These are phyloP conservation scores for Starmerella floricola DNA, from an alignment of 805 yeast genomes.

Conservation along the genomic window DNA sequence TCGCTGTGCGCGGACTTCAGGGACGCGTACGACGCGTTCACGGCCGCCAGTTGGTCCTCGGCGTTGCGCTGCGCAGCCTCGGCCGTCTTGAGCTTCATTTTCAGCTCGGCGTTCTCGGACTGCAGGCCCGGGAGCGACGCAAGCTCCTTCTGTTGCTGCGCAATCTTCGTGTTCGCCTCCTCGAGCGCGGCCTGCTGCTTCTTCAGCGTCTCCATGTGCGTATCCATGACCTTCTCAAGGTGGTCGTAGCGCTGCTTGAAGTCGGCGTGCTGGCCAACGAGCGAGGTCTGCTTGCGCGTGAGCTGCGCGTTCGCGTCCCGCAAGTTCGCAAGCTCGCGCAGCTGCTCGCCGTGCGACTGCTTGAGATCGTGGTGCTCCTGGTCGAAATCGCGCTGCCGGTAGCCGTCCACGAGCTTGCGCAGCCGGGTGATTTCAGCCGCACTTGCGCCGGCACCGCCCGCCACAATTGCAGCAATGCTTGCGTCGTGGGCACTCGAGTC, in stretches of 20 bases:
- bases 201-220: constrained; percentile 17
- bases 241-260: constrained; percentile 11
- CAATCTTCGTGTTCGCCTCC: constrained; percentile 16
- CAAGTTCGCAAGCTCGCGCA: constrained; percentile 15
- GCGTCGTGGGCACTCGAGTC: neutral
- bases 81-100: constrained; percentile 16
- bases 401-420: constrained; percentile 14
- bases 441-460: constrained; percentile 7
- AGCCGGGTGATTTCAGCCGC: constrained; percentile 15
- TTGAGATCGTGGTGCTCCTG: constrained; percentile 17
- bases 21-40: constrained; percentile 10
- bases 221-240: constrained; percentile 16
- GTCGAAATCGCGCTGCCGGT: constrained; percentile 20
- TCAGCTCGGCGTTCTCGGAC: constrained; percentile 19
- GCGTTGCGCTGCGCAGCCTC: constrained; percentile 18
- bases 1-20: constrained; percentile 20
- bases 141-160: constrained; percentile 13
- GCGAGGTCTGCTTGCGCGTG: constrained; percentile 9
- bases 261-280: constrained; percentile 12
- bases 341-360: constrained; percentile 11
- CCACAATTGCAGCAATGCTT: neutral
- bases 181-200: constrained; percentile 17
- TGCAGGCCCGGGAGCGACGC: constrained; percentile 12
- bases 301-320: constrained; percentile 18
- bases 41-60: constrained; percentile 18